Base-by-base conservation (phyloP, 1,284 basidiomycete species). In the Cryptococcus neoformans region DNA sequence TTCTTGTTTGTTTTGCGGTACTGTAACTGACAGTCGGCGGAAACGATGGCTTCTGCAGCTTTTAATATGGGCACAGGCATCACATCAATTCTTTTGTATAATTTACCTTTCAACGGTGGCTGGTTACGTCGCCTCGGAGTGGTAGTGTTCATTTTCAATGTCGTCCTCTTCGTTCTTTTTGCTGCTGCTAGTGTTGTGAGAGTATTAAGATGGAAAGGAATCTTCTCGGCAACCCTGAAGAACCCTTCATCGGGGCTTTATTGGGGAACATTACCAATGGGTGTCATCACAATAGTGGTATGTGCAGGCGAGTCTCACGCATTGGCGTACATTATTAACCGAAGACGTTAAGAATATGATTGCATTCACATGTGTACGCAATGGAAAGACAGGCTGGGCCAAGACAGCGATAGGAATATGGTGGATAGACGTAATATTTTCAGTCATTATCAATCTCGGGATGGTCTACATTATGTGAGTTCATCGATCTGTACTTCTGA, bases 261-360 rank as follows among this genome's bases (percentile, higher is more conserved):
- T 68, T 80, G 85, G 36, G 85, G 86, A 10, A 84, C 83, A 28
- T 83, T 87, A 54, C 84, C 87, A 0, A 90, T 90, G 87, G 87
- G 83, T 4, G 80, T 82, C 11, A 81, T 83, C 0, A 90, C 88
- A 0, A 77, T 90, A 38, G 80, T 90, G 56, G 73, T 72, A 53
- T 63, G 72, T 69, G 36, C 7, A 3, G 28, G 34, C 17, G 38
- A 9, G 28, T 10, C 9, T 65, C 63, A 62, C 57, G 74, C 49
- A 67, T 76, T 38, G 35, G 42, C n/a, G 21, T 44, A 44, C 39
- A 17, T 28, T 54, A 4, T 55, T 66, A 70, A 44, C 77, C 62
- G 52, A 69, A 17, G 1, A 45, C 38, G 8, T 10, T 35, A 55
- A 70, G 67, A 77, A 76, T 64, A 80, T 80, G 79, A 68, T 86